These are phyloP conservation scores for Trichoderma pleuroti DNA, from an alignment of 2,329 filamentous ascomycete species.

Conservation along the genomic window DNA sequence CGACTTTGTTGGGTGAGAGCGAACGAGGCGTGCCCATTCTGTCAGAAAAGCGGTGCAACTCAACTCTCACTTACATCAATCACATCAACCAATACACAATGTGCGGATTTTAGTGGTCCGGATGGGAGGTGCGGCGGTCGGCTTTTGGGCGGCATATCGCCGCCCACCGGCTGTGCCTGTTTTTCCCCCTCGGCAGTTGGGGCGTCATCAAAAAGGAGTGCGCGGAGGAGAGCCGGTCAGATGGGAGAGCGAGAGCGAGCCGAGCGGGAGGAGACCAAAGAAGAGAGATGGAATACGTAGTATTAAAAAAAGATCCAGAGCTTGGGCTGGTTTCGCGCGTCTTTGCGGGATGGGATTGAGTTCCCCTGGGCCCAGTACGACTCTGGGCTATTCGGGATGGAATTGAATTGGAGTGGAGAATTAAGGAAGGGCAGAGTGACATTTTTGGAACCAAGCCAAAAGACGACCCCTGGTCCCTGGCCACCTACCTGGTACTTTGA, in stretches of 20 bases:
- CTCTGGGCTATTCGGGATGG: background rate
- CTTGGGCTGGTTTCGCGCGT: background rate
- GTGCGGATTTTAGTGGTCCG: background rate
- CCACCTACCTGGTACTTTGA: background rate
- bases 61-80: background rate
- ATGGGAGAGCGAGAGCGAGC: background rate
- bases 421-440: background rate
- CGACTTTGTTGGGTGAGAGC: background rate
- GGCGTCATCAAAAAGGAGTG: conserved; percentile 12
- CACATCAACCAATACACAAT: background rate
- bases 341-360: background rate
- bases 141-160: background rate
- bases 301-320: background rate
- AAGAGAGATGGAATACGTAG: background rate
- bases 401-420: background rate
- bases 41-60: background rate
- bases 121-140: background rate
- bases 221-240: background rate
- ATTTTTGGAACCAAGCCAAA: background rate
- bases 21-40: background rate
- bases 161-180: background rate
- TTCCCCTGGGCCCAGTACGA: background rate
- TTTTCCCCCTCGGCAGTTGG: conserved; percentile 1
- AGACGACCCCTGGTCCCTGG: background rate
- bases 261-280: background rate